Evolutionary conservation across 371 early-diverging fungal genomes (phyloP), one percentile per base, ranked within the genome.

Genomic region (Rhizopus microsporus): DNA sequence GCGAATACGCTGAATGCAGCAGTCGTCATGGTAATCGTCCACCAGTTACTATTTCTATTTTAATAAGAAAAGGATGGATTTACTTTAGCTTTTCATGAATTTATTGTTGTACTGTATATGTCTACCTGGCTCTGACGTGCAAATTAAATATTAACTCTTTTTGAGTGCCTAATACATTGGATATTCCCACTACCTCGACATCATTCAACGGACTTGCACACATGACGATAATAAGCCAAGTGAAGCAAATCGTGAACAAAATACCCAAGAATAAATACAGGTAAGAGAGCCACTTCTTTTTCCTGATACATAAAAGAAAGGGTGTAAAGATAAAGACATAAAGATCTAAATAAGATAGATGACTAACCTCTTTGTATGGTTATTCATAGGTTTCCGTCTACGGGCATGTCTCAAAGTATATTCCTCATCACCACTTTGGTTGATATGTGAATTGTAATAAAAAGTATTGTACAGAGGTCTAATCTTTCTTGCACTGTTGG

Each of bases 91-190:
- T n/a, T n/a, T 5, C 12, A 33, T 42, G 33, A 15, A 30, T 39
- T 40, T 6, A 23, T n/a, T 31, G 4, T 47, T 15, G 3, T 32
- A 4, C 10, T 43, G 9, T 43, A 16, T 7, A 49, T 39, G 13
- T 40, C 39, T 65, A 61, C 65, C 53, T 45, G 17, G 65, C 75
- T 56, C 59, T 62, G 31, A 82, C 66, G 52, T 82, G 78, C 43
- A 84, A 51, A 51, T 82, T 73, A 39, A 85, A 82, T 30, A 85
- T 71, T 17, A 85, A 62, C 57, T 82, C 80, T 50, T 82, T 84
- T 51, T 84, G 81, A 8, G 84, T 78, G 10, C 85, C 86, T 48
- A 88, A 63, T 0, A 88, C 83, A 63, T 86, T 84, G 8, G 77
- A 64, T 15, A 88, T 71, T 0, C 63, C 65, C 15, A 72, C 57